Percentiles rank a stretch among this genome's conserved stretches.
Conservation (phyloP, 1,284 basidiomycete genomes). For the Trichosporon asahii region DNA sequence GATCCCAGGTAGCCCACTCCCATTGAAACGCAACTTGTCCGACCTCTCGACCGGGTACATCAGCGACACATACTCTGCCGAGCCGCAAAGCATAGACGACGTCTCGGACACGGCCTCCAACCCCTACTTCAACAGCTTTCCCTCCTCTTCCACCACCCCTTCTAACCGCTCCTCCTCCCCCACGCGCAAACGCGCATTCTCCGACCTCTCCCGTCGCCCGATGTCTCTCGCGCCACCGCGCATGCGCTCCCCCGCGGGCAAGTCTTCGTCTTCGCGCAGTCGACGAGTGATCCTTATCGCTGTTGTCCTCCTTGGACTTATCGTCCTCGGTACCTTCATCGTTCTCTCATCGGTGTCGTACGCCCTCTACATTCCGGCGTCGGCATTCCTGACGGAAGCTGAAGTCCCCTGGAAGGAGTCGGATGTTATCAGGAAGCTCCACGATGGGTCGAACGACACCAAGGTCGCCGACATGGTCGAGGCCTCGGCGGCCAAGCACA, state of each 20-base stretch:
- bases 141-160: background rate
- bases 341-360: conserved; percentile 87
- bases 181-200: conserved; percentile 6
- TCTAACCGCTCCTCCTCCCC: background rate
- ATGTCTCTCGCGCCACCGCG: conserved; percentile 7
- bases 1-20: background rate
- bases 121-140: background rate
- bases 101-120: background rate
- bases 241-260: conserved; percentile 5
- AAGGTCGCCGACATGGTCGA: conserved; percentile 4
- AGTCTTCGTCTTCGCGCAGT: background rate
- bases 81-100: background rate
- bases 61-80: background rate
- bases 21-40: conserved; percentile 2
- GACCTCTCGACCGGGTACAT: background rate
- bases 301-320: conserved; percentile 72
- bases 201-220: background rate
- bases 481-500: conserved; percentile 2
- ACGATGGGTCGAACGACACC: conserved; percentile 11
- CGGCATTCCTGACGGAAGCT: conserved; percentile 72
- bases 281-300: conserved; percentile 58
- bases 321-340: conserved; percentile 84
- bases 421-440: conserved; percentile 36
- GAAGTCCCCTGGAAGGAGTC: conserved; percentile 63
- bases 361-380: conserved; percentile 77